Conservation (phyloP, 2,329 filamentous ascomycete genomes). For the Paracorniculantispora psalliotae region DNA sequence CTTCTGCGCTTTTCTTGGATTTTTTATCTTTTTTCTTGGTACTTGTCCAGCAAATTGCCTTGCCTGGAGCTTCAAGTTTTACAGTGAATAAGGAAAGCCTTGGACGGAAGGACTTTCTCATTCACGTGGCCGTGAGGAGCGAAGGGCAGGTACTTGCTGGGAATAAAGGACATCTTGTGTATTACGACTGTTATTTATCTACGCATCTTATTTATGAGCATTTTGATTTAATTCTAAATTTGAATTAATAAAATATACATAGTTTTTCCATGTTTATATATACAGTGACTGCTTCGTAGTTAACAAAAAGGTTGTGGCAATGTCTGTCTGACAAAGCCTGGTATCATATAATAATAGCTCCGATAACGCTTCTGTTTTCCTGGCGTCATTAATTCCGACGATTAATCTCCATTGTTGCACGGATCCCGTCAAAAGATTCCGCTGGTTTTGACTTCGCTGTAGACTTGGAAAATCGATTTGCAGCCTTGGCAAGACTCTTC, state of each 20-base stretch:
- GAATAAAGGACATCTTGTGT: conserved; percentile 1
- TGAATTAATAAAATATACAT: neutral
- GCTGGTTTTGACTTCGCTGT: too few relatives aligned
- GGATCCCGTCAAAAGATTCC: too few relatives aligned
- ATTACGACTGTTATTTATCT: conserved; percentile 12
- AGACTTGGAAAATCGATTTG: too few relatives aligned
- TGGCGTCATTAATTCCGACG: too few relatives aligned
- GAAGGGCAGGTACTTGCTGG: neutral
- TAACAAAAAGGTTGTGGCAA: neutral
- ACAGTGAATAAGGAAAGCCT: neutral
- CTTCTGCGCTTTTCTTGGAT: conserved; percentile 1
- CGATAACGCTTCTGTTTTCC: too few relatives aligned
- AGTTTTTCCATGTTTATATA: neutral
- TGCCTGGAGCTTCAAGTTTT: neutral
- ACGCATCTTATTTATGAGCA: neutral
- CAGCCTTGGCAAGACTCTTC: too few relatives aligned
- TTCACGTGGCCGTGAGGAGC: neutral
- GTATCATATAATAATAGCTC: neutral
- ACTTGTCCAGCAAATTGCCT: neutral
- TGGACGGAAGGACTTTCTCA: neutral
- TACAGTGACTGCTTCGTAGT: neutral
- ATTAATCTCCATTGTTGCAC: too few relatives aligned
- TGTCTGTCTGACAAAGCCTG: neutral
- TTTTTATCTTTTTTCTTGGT: neutral
- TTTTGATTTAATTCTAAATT: neutral